Base-by-base conservation (phyloP, 495 filamentous ascomycete species). In the Daldinia bambusicola region DNA sequence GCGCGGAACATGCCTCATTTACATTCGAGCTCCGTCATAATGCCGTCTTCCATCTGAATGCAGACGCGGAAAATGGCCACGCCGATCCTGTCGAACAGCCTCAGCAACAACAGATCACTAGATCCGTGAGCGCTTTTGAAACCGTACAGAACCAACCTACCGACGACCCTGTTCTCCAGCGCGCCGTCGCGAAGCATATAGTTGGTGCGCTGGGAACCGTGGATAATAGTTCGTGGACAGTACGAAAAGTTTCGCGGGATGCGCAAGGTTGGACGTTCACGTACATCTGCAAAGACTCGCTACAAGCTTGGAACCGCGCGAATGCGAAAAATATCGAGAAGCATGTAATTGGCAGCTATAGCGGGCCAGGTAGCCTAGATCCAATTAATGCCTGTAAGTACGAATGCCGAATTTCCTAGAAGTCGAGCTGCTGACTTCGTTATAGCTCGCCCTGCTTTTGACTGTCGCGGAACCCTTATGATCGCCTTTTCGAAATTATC, bases 221-320 rank as follows among this genome's bases (percentile, higher is more conserved):
- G 6, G 82, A 85, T 48, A 69, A 72, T 2, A 84, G 83, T 69
- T 75, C 63, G 20, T 85, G 83, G 83, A 65, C 64, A 4, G 75
- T 82, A 45, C 78, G 81, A 7, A 62, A 78, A 18, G 76, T 83
- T 26, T 78, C 80, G 14, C 74, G 76, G 38, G 75, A 43, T 22
- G 73, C 81, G 26, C 80, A 82, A 50, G 80, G 81, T 16, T 85
- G 83, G 83, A 79, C 75, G 5, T 84, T 85, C 55, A 80, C 75
- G 13, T 84, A 84, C 62, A 76, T 80, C 48, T 85, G 83, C 77
- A 81, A 80, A 69, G 80, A 80, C 70, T 85, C 83, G n/a, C 69
- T 79, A 50, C 75, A 80, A 69, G 76, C 76, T 14, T 85, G 83
- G 83, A 75, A 65, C 52, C 82, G 80, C n/a, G 78, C 81, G 40